Evolutionary conservation across 495 filamentous ascomycete species (phyloP), one percentile per base, ranked within the genome.

Genomic region (Podospora didyma): DNA sequence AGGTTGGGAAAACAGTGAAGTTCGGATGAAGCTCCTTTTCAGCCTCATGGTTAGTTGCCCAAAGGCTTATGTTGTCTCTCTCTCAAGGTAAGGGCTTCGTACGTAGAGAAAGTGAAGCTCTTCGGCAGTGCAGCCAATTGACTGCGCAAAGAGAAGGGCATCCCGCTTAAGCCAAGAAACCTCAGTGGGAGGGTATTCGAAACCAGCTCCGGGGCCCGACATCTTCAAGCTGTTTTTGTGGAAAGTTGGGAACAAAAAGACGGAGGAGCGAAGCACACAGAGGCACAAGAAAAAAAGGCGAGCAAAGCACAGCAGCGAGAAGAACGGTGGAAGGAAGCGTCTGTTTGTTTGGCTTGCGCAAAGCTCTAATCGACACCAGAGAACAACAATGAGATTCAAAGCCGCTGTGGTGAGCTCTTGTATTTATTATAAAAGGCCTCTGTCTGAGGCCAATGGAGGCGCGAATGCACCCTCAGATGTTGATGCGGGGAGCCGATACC

Each of bases 61-160:
- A 60, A 67, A 56, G 44, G 24, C 23, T 9, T 2, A 7, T 28
- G 10, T 2, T 23, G 12, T 9, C 10, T 39, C 14, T 24, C 53
- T 52, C 35, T 59, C 28, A n/a, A 34, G 20, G 35, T n/a, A 17
- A 46, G 16, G 22, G 16, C 42, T 24, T 62, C 81, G 35, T 76
- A 92, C 90, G 58, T 90, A 96, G 71, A 95, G 84, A 68, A 95
- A 96, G 62, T 95, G 90, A 61, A 96, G 80, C 76, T 96, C 91
- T 54, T 96, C 84, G n/a, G 79, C 78, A 49, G 84, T 92, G 68
- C 81, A 83, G 17, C 92, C 91, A 66, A 96, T 92, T 72, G 86
- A 89, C 72, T 89, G 87, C 35, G 91, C 90, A 68, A 96, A 96
- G 24, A 96, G 82, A 61, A 96, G 77, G 22, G 85, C 81, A 77